Percentiles rank a stretch among this genome's conserved stretches.
Evolutionary conservation across 208 protist genomes (phyloP).

Genomic region (Herpetomonas samuelpessoai): DNA sequence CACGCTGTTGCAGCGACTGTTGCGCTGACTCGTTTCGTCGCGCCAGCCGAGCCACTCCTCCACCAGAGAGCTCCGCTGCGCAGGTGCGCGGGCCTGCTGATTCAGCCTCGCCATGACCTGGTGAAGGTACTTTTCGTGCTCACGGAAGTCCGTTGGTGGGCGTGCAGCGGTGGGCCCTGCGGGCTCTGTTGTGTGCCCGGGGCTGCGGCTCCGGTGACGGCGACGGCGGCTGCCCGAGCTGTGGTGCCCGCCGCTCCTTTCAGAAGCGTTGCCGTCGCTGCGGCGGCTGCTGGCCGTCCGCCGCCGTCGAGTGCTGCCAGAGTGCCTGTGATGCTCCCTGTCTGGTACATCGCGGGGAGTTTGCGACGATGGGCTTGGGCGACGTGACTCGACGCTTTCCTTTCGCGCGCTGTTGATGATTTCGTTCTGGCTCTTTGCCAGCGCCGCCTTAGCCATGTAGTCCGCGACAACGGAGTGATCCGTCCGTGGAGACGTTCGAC

Average conservation of each 20-base stretch:
- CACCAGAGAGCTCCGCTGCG: slow-evolving; percentile 42
- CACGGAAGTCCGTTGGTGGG: slow-evolving; percentile 4
- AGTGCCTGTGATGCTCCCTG: too few relatives aligned
- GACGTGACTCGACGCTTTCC: background rate
- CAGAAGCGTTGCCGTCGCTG: background rate
- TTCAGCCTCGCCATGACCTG: slow-evolving; percentile 42
- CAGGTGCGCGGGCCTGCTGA: slow-evolving; percentile 7
- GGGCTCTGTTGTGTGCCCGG: background rate
- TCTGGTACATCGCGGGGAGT: background rate
- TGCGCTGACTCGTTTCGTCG: slow-evolving; percentile 14
- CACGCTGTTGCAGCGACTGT: slow-evolving; percentile 26
- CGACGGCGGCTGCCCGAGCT: background rate
- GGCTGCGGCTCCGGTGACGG: background rate
- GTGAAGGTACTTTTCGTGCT: slow-evolving; percentile 38
- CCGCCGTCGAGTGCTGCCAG: background rate
- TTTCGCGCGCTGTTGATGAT: background rate
- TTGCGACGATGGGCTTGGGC: background rate
- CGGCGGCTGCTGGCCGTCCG: background rate
- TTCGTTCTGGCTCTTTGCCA: slow-evolving; percentile 1
- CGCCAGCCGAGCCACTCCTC: slow-evolving; percentile 77
- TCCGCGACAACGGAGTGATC: background rate
- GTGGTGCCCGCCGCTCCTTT: background rate
- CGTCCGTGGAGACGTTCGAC: too few relatives aligned
- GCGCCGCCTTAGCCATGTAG: background rate
- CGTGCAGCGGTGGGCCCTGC: background rate